Conservation (phyloP, 768 basidiomycete genomes). For the Leccinum obscurum region DNA sequence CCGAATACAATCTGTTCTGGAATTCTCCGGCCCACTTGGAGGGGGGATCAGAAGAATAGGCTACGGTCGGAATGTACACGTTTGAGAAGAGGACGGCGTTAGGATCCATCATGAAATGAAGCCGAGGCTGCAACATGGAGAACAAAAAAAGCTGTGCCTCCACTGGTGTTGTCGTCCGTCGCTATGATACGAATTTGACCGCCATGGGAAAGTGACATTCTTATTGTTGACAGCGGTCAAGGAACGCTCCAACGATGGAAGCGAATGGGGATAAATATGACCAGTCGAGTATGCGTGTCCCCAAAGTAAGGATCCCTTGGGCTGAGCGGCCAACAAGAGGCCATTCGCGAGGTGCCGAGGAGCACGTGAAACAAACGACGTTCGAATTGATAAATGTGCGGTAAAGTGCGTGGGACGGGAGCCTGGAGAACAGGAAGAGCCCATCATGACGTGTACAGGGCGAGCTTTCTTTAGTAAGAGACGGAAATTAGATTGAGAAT, state of each 20-base stretch:
- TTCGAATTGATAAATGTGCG: constrained; percentile 3
- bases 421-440: constrained; percentile 3
- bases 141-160: background rate
- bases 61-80: constrained; percentile 8
- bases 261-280: constrained; percentile 21
- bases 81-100: constrained; percentile 17
- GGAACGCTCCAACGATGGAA: constrained; percentile 12
- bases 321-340: constrained; percentile 7
- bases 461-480: constrained; percentile 19
- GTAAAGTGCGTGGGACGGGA: constrained; percentile 1
- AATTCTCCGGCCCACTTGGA: background rate
- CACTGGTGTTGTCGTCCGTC: constrained; percentile 15
- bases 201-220: constrained; percentile 25
- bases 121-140: constrained; percentile 7
- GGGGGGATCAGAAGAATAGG: background rate
- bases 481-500: constrained; percentile 29
- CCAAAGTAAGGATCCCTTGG: constrained; percentile 11
- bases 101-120: constrained; percentile 8
- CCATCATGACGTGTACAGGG: constrained; percentile 24
- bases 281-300: constrained; percentile 15
- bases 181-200: constrained; percentile 23
- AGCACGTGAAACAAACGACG: constrained; percentile 20
- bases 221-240: constrained; percentile 14
- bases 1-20: constrained; percentile 10
- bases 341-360: constrained; percentile 27